Base-by-base conservation (phyloP, 768 basidiomycete genomes). In the Trametes elegans region DNA sequence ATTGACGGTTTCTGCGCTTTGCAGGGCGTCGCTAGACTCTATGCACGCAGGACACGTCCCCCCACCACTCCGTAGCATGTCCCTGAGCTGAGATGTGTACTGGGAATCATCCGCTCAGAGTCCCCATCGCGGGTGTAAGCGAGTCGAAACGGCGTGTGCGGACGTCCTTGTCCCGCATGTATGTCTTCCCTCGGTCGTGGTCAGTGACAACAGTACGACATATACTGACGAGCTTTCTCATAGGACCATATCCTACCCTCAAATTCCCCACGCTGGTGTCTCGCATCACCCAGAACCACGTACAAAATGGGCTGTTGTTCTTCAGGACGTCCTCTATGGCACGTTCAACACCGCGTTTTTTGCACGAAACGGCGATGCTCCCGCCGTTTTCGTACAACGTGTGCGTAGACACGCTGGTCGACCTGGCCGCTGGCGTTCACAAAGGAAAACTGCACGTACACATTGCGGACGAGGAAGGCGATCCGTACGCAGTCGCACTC, bases 401-500 rank as follows among this genome's bases (percentile, higher is more conserved):
- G 3, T 88, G 84, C 61, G 65, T 90, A 1, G 72, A 81, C 41
- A 79, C 81, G 8, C 69, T 93, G 3, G 63, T 74, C 39, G 60
- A 69, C n/a, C 52, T 70, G 39, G 53, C 58, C 2, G 41, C 34
- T 8, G 27, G 27, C 7, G 26, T n/a, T 27, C 32, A 41, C 10
- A 8, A 44, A 49, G 26, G 43, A 18, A 47, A 56, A 5, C 64
- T 90, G 18, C 72, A 83, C 35, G 61, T 90, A 7, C 81, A 87
- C 67, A 85, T 85, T 57, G 89, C 90, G 6, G 89, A 92, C 61
- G 85, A 85, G 68, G 90, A 93, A 68, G 88, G 82, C 9, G 90
- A 92, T 67, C 87, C 88, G 3, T 90, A 82, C 62, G 84, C 87
- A n/a, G 90, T 93, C 6, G 90, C 90, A 61, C 76, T 93, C 7